phyloP scores from a whole-genome alignment of 352 stramenopile species.

The Phytophthora pistaciae region DNA sequence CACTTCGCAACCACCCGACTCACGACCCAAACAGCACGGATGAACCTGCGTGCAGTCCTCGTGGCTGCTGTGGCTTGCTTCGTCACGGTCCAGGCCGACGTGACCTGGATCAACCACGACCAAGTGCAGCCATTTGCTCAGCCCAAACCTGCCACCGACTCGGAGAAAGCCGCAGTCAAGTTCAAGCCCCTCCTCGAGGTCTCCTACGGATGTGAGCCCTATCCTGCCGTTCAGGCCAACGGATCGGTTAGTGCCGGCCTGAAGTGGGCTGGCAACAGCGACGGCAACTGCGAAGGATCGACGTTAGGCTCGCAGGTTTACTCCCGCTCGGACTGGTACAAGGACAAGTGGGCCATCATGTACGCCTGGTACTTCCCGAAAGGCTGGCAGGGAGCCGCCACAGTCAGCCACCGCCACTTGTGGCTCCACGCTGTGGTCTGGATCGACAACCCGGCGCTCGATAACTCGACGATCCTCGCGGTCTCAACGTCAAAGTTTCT shows the following conservation, averaged over 20 bases:
- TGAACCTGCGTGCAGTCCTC: too few species aligned
- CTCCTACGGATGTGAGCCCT: background rate
- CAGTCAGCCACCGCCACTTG: too few species aligned
- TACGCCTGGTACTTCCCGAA: conserved; percentile 50
- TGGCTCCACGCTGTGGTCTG: too few species aligned
- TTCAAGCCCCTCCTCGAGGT: conserved; percentile 6
- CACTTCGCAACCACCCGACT: too few species aligned
- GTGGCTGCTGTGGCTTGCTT: too few species aligned
- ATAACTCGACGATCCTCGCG: too few species aligned
- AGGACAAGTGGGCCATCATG: conserved; percentile 30
- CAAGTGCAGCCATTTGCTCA: conserved; percentile 4
- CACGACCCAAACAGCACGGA: too few species aligned
- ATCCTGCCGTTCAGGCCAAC: conserved; percentile 2
- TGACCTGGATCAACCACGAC: background rate
- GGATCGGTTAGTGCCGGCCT: background rate
- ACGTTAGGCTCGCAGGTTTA: too few species aligned
- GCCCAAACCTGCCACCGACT: background rate
- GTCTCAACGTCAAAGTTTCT: too few species aligned
- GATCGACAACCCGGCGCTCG: too few species aligned
- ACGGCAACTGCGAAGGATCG: background rate
- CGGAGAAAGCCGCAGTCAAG: conserved; percentile 6
- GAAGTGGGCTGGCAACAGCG: background rate
- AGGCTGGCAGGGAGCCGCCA: background rate
- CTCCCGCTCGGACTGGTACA: too few species aligned
- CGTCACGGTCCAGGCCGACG: too few species aligned